Evolutionary conservation across 1,284 basidiomycete genomes (phyloP), one percentile per base, ranked within the genome.

Genomic region (Microbotryum saponariae): DNA sequence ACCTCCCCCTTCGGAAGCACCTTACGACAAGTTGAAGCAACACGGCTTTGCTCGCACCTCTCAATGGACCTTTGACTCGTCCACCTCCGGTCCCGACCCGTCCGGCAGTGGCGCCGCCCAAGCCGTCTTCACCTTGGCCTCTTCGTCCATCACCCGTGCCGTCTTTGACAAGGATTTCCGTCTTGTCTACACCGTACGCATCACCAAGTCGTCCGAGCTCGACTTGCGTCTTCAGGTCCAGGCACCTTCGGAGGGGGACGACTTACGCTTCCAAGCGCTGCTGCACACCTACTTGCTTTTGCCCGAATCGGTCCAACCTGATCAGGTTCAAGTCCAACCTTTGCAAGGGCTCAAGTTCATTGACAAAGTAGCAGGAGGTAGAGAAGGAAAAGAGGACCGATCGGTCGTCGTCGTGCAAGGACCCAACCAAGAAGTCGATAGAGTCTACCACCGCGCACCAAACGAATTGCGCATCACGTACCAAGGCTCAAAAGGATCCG

Each of bases 241-340:
- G 20, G 61, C 60, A 42, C 62, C 67, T 20, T 25, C 57, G 1
- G 20, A 18, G 44, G 56, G 59, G 8, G 47, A 60, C 63, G 21
- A 29, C n/a, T 54, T 51, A 54, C 67, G 70, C 12, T 76, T 77
- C 73, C 76, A 77, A 55, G 73, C 76, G 2, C 70, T 77, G 23
- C 69, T 77, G 25, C 76, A 77, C 71, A 73, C 74, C 51, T 73
- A 74, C 62, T 68, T 73, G 61, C 68, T 67, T 46, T 63, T 77
- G 6, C 75, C 75, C 9, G 64, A 70, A 18, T 49, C 56, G 29
- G 56, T 66, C 21, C 18, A 46, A 4, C 71, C 71, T 14, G 50
- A 53, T 7, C 51, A 67, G 12, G 65, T 70, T 20, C 54, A 31
- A 10, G 67, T 70, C 3, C 50, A 62, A 8, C 58, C 65, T 16